These are phyloP conservation scores for Salix suchowensis DNA, from an alignment of 345 rosid genomes.

Conservation along the genomic window DNA sequence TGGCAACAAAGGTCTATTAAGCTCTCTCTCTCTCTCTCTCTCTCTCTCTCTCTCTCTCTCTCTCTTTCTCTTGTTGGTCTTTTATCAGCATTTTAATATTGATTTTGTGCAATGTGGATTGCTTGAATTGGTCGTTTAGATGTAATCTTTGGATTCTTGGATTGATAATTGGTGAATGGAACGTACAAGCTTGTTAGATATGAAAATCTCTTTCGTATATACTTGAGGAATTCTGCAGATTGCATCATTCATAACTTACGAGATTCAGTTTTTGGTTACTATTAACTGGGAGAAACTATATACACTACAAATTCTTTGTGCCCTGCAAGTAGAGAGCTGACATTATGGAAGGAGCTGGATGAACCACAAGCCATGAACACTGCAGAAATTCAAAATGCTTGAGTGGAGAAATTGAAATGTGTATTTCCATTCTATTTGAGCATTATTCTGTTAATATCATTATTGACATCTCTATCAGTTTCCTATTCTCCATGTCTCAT, in stretches of 20 bases:
- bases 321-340: no score
- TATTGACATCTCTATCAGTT: no score
- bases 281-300: neutral
- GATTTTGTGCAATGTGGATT: neutral
- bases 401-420: no score
- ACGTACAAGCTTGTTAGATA: neutral
- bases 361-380: no score
- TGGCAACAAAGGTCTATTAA: slow-evolving; percentile 45
- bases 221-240: no score
- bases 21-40: neutral
- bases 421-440: no score
- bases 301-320: neutral
- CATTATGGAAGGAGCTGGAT: no score
- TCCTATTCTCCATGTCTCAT: no score
- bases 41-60: neutral
- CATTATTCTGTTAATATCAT: no score
- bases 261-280: neutral
- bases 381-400: no score
- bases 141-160: neutral
- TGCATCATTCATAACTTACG: no score
- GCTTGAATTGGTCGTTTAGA: neutral
- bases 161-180: neutral
- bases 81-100: neutral
- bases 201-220: no score
- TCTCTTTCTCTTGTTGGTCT: neutral